phyloP scores from a whole-genome alignment of 2,329 filamentous ascomycete species.

The Onygena corvina region DNA sequence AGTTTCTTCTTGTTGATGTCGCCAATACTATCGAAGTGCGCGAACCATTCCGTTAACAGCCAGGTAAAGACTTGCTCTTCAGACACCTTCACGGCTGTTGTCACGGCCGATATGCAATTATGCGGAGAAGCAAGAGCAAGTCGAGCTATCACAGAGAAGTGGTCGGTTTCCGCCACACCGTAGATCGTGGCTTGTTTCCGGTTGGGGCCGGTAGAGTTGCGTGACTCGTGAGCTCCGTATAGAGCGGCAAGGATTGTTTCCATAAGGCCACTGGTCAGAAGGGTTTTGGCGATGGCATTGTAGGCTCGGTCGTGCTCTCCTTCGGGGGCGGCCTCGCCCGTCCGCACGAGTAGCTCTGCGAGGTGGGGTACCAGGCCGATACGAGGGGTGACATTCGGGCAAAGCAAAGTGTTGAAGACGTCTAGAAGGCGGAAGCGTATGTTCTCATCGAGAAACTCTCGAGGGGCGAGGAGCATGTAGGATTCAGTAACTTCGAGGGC shows the following conservation, averaged over 20 bases:
- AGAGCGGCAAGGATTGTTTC: slow-evolving; percentile 53
- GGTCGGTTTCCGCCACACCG: slow-evolving; percentile 68
- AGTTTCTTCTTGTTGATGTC: slow-evolving; percentile 38
- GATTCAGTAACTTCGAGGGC: slow-evolving; percentile 55
- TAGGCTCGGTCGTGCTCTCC: slow-evolving; percentile 42
- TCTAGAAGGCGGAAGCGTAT: slow-evolving; percentile 28
- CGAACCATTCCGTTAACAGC: slow-evolving; percentile 39
- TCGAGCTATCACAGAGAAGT: slow-evolving; percentile 69
- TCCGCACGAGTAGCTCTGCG: slow-evolving; percentile 53
- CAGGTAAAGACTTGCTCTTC: slow-evolving; percentile 31
- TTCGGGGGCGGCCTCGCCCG: slow-evolving; percentile 51
- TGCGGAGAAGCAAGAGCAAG: slow-evolving; percentile 61
- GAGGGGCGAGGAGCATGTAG: slow-evolving; percentile 55
- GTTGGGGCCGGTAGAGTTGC: slow-evolving; percentile 72
- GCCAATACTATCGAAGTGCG: slow-evolving; percentile 38
- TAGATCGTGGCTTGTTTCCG: slow-evolving; percentile 57
- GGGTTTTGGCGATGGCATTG: slow-evolving; percentile 51
- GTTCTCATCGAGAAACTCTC: slow-evolving; percentile 33
- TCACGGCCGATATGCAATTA: slow-evolving; percentile 49
- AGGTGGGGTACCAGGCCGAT: slow-evolving; percentile 35
- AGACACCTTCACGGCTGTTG: slow-evolving; percentile 23
- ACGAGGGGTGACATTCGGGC: slow-evolving; percentile 29
- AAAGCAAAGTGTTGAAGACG: slow-evolving; percentile 31
- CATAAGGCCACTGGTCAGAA: slow-evolving; percentile 53
- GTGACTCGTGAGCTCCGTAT: slow-evolving; percentile 56